Base-by-base conservation (phyloP, 2,329 filamentous ascomycete species). In the Monosporascus sp. region DNA sequence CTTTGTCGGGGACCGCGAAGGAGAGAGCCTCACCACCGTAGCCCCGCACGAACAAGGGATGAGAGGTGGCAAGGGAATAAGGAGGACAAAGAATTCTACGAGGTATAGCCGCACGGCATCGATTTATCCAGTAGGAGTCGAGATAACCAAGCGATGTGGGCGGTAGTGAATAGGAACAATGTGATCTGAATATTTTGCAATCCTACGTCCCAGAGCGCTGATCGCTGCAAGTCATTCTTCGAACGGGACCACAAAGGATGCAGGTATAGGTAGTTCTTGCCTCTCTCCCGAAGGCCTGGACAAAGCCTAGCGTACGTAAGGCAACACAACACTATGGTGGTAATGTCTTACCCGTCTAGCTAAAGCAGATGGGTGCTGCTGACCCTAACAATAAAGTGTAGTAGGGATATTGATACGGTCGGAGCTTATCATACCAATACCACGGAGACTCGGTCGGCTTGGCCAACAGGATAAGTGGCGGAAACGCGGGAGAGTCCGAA, bases 1-100 rank as follows among this genome's bases (percentile, higher is more conserved):
- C 57, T 62, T 62, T 62, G 62, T 62, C 43, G 44, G 43, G 8
- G 50, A 41, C 27, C 20, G 55, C 46, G 35, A 54, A 57, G 57
- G 57, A 48, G 52, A 52, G 51, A 55, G 50, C 51, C 54, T 57
- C 52, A 55, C 43, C 43, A 57, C 57, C 55, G 43, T 37, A 41
- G 55, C 52, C 58, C 59, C 61, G 59, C 59, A 58, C 45, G 46
- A 27, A 53, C 61, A 53, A 51, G 59, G 38, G 49, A 35, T 44
- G 48, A 38, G 15, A 45, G 25, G 57, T 60, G 54, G 57, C 50
- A 55, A 54, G 54, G 57, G 43, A 47, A 50, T 46, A 47, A 56
- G 15, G 31, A 48, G 25, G 53, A 55, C 59, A 59, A 58, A 60
- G 58, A 57, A 58, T 54, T 54, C 46, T 48, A 39, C 51, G 54